Evolutionary conservation across 345 rosid genomes (phyloP).

Genomic region (Fremontodendron californicum): DNA sequence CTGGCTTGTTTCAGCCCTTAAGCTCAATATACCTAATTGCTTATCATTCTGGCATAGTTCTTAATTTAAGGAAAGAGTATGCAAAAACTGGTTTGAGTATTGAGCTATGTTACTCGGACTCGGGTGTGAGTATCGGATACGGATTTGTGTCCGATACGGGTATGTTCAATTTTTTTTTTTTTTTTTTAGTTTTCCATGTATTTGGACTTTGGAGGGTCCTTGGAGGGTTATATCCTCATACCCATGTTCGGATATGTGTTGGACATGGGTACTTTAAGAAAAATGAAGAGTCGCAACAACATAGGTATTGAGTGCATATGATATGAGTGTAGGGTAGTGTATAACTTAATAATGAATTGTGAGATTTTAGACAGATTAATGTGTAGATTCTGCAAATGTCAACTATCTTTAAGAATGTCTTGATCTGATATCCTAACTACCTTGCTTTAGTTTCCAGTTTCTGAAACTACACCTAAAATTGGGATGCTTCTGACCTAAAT

Average conservation of each 20-base stretch:
- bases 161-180: too few relatives aligned
- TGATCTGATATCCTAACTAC: neutral
- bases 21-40: neutral
- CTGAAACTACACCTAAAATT: neutral
- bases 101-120: neutral
- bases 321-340: too few relatives aligned
- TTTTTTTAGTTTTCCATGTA: too few relatives aligned
- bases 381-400: neutral
- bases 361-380: neutral
- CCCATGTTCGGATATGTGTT: too few relatives aligned
- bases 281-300: too few relatives aligned
- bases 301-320: too few relatives aligned
- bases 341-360: neutral
- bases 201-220: too few relatives aligned
- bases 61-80: neutral
- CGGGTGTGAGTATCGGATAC: too few relatives aligned
- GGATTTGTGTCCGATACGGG: too few relatives aligned
- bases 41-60: neutral
- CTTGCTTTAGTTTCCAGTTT: neutral
- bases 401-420: neutral
- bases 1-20: neutral
- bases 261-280: too few relatives aligned
- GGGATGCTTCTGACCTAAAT: neutral
- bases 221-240: too few relatives aligned
- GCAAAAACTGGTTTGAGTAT: neutral